Conservation (phyloP, 192 early-diverging fungal species). For the Chytriomyces sp. region DNA sequence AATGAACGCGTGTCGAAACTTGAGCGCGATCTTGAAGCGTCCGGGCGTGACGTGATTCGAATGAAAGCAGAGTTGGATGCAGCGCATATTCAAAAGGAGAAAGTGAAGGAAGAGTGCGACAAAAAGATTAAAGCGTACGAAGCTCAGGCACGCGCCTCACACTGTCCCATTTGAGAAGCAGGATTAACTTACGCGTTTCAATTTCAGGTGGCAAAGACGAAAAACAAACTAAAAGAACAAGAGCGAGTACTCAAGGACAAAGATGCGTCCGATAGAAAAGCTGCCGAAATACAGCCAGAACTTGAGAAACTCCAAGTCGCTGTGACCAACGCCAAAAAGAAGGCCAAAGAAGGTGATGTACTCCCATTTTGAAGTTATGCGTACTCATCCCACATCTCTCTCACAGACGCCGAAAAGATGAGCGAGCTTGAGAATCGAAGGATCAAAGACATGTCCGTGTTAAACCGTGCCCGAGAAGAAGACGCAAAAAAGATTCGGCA, state of each 20-base stretch:
- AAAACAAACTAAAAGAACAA: constrained; percentile 46
- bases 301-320: constrained; percentile 41
- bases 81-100: constrained; percentile 38
- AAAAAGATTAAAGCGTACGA: constrained; percentile 47
- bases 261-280: constrained; percentile 31
- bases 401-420: constrained; percentile 52
- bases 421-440: constrained; percentile 45
- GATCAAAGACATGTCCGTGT: constrained; percentile 38
- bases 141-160: constrained; percentile 4
- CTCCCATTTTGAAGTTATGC: neutral
- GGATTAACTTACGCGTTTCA: neutral
- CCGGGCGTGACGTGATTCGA: constrained; percentile 36
- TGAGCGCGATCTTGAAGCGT: constrained; percentile 45
- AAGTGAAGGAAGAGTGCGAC: constrained; percentile 54
- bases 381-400: neutral
- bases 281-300: constrained; percentile 44
- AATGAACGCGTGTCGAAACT: constrained; percentile 39
- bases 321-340: constrained; percentile 47
- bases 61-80: constrained; percentile 36
- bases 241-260: constrained; percentile 47
- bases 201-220: constrained; percentile 43
- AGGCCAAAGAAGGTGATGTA: constrained; percentile 52
- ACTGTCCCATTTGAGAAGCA: neutral
- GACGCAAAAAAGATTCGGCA: constrained; percentile 45
- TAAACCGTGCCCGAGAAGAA: constrained; percentile 55